Conservation (phyloP, 108 stramenopile genomes). For the Aurantiochytrium sp. region DNA sequence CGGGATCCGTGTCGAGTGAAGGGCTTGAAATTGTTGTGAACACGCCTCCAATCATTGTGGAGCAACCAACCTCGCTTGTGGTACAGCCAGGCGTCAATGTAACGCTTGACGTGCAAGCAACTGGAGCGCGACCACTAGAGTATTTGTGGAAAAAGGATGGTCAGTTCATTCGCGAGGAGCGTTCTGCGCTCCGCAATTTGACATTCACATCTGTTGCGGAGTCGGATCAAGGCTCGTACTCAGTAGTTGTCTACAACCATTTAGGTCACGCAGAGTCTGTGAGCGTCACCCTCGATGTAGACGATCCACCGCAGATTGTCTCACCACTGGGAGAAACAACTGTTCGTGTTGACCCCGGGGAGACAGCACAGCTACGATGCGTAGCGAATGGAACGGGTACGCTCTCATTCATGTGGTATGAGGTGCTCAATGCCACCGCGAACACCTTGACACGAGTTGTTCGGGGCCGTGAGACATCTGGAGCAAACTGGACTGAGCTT, state of each 20-base stretch:
- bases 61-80: not conserved
- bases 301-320: not conserved
- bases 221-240: not conserved
- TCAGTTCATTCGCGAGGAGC: not conserved
- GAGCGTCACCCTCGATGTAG: not conserved
- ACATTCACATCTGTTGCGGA: not conserved
- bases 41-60: not conserved
- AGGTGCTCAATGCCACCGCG: not conserved
- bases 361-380: not conserved
- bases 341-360: not conserved
- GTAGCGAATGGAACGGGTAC: not conserved
- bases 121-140: not conserved
- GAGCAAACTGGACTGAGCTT: not conserved
- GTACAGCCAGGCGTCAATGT: not conserved
- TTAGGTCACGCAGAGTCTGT: not conserved
- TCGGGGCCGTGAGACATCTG: not conserved
- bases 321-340: not conserved
- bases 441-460: not conserved
- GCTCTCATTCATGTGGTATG: not conserved
- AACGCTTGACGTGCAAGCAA: not conserved
- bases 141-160: not conserved
- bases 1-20: not conserved
- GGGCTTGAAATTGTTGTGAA: not conserved
- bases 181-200: not conserved
- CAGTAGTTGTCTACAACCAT: not conserved